Evolutionary conservation across 2,329 filamentous ascomycete genomes (phyloP).

Genomic region (Botryotinia globosa): DNA sequence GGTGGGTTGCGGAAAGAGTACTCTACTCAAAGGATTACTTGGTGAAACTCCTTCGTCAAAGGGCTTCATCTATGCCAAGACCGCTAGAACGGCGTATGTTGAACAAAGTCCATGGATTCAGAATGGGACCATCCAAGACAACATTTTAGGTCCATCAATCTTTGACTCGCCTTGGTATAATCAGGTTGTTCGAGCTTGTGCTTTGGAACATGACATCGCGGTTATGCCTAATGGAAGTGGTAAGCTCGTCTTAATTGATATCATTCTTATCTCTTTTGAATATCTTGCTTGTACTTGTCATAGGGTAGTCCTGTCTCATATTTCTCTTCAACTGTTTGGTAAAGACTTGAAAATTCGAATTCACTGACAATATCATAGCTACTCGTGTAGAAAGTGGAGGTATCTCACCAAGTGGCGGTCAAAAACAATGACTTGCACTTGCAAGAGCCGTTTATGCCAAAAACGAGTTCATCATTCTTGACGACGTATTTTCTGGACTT

Average conservation of each 20-base stretch:
- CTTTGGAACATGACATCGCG: conserved; percentile 58
- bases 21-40: conserved; percentile 36
- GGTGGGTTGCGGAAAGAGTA: conserved; percentile 38
- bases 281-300: background rate
- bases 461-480: conserved; percentile 34
- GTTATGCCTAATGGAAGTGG: conserved; percentile 59
- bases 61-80: conserved; percentile 31
- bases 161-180: conserved; percentile 60
- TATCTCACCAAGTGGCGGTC: conserved; percentile 38
- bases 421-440: conserved; percentile 49
- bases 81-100: conserved; percentile 41
- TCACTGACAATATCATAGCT: conserved; percentile 21
- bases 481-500: conserved; percentile 37
- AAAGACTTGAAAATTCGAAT: background rate
- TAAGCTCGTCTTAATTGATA: conserved; percentile 51
- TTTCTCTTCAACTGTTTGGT: background rate
- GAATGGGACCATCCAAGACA: conserved; percentile 44
- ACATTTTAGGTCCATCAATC: conserved; percentile 41
- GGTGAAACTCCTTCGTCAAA: conserved; percentile 32
- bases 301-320: background rate
- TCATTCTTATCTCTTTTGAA: background rate
- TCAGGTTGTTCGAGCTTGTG: conserved; percentile 62
- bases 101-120: conserved; percentile 47
- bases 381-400: conserved; percentile 37
- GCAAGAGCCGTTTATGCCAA: conserved; percentile 50